These are phyloP conservation scores for Polytrichum commune DNA, from an alignment of 225 moss, liverwort and hornwort genomes.

Conservation along the genomic window DNA sequence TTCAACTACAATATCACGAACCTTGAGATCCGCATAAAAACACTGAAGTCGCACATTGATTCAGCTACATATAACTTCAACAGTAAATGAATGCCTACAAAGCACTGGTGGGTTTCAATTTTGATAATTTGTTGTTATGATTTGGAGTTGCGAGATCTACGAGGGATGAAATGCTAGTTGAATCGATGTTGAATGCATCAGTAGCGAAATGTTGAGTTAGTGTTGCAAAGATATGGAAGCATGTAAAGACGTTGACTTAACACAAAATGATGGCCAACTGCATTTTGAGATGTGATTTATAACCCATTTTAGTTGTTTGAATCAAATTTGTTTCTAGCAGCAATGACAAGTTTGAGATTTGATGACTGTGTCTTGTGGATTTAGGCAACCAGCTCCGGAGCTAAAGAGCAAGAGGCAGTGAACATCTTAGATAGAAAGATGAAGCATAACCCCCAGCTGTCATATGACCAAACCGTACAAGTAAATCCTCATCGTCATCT, in stretches of 20 bases:
- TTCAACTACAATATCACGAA: neutral
- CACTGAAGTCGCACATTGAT: no score
- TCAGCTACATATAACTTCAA: neutral
- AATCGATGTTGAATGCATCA: neutral
- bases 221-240: no score
- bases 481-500: constrained; percentile 19
- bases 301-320: neutral
- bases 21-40: no score
- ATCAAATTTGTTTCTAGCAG: neutral
- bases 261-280: neutral
- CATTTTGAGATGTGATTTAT: neutral
- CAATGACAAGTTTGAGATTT: neutral
- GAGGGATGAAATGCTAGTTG: no score
- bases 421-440: constrained; percentile 91
- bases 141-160: no score
- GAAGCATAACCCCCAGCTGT: constrained; percentile 70
- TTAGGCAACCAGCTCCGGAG: constrained; percentile 84
- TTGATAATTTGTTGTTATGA: neutral
- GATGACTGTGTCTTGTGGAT: neutral
- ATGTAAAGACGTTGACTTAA: neutral
- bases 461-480: constrained; percentile 93
- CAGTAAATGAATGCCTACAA: neutral
- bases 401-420: constrained; percentile 92
- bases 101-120: neutral
- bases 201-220: no score